Conservation (phyloP, 2,329 filamentous ascomycete species). For the Ophioceras dolichostomum region DNA sequence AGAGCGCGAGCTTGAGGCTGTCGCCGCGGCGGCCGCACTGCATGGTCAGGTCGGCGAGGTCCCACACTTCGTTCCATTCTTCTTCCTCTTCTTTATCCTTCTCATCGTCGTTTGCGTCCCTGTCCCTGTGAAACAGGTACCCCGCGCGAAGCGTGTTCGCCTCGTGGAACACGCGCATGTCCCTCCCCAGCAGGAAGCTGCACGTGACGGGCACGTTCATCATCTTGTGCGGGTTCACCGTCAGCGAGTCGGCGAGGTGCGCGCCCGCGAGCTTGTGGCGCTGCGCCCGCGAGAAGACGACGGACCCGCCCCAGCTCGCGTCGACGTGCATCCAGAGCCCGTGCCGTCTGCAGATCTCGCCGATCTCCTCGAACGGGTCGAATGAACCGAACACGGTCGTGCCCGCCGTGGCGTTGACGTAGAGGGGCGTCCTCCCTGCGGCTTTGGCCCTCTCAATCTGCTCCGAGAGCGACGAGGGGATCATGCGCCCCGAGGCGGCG, state of each 20-base stretch:
- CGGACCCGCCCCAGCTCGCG: conserved; percentile 79
- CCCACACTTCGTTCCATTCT: conserved; percentile 52
- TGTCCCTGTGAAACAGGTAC: conserved; percentile 80
- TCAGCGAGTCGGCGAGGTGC: conserved; percentile 67
- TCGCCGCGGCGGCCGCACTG: conserved; percentile 87
- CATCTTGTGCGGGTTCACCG: conserved; percentile 97
- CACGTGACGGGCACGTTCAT: conserved; percentile 83
- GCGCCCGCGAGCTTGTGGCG: conserved; percentile 54
- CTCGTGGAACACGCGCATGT: conserved; percentile 63
- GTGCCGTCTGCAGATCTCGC: conserved; percentile 56
- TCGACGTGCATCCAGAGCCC: conserved; percentile 89
- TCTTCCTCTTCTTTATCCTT: conserved; percentile 10
- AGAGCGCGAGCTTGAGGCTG: conserved; percentile 72
- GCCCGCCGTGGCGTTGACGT: conserved; percentile 90
- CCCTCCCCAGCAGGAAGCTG: conserved; percentile 71
- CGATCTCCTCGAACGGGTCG: conserved; percentile 64
- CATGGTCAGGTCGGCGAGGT: conserved; percentile 82
- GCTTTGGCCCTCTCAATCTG: conserved; percentile 48
- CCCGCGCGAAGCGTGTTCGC: conserved; percentile 82
- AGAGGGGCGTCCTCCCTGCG: conserved; percentile 72
- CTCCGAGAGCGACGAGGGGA: conserved; percentile 48
- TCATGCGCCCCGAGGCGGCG: conserved; percentile 54
- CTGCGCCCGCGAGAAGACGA: conserved; percentile 61
- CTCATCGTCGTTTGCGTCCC: conserved; percentile 15
- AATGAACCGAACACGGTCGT: conserved; percentile 88